Base-by-base conservation (phyloP, 306 rosid genomes). In the Pyrus betulifolia region DNA sequence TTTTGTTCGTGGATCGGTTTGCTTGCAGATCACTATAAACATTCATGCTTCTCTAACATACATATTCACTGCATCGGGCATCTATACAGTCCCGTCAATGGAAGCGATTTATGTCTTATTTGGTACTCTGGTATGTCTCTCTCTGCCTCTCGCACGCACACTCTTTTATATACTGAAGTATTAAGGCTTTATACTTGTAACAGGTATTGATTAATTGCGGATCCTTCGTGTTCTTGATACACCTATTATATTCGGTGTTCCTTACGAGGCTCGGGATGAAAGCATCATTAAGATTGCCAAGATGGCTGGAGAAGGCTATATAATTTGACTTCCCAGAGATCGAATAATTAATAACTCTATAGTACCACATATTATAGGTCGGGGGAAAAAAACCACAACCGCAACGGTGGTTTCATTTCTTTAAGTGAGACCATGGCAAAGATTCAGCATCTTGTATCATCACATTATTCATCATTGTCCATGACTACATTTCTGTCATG, bases 1-100 rank as follows among this genome's bases (percentile, higher is more conserved):
- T 42, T 31, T 30, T 23, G 18, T 64, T 28, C 9, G 12, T 27
- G 67, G 55, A 58, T 67, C 30, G 60, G 22, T 74, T 74, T 84
- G 23, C 80, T 71, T 84, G 92, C 82, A 95, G 99, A 95, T 95
- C 84, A 92, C 99, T 74, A 88, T 92, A 59, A 95, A 95, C 87
- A 89, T 95, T 71, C 99, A 95, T 64, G 99, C 99, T 75, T 90
- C 97, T 61, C 93, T 95, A 11, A 85, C 99, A 45, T 87, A 87
- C 82, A 78, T 92, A 79, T 89, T 92, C 78, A 81, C 97, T 54
- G 99, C 99, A 10, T 74, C 88, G 3, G 92, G 96, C 71, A 80
- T 90, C 23, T 77, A 82, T 85, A 76, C 85, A 30, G 70, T 95
- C 84, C 99, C 97, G 19, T 90, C 99, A 5, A 92, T 95, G 97